Base-by-base conservation (phyloP, 2,329 filamentous ascomycete genomes). In the Huntiella decipiens region DNA sequence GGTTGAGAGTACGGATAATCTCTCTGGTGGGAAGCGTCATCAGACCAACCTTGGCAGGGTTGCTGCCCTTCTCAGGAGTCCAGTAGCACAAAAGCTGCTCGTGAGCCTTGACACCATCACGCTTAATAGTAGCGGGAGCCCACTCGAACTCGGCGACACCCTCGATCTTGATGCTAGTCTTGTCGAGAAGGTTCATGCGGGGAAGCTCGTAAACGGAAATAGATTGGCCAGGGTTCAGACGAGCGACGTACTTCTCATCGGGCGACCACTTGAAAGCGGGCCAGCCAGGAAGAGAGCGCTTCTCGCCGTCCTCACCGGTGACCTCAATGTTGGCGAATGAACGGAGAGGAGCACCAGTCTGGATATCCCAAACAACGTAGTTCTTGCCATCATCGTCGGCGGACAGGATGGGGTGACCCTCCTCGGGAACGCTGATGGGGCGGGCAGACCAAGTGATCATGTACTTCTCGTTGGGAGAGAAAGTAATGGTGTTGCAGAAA, bases 231-330 rank as follows among this genome's bases (percentile, higher is more conserved):
- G 85, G 86, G 51, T 78, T 85, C 68, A 96, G 77, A 52, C 91
- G 79, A 16, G 91, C 91, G 51, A 96, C 87, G 61, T 94, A 98
- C 63, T 92, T 91, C 65, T 95, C 86, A 59, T 98, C 91, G 3
- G 91, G 71, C 28, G 91, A 96, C 91, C 91, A 98, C 68, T 98
- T 98, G 77, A 98, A 98, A 2, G 88, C 87, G 17, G 91, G 91
- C 91, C 91, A 98, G 34, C 38, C 41, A 58, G 91, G 83, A 55
- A 92, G 77, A 73, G 95, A 95, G 63, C 86, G 84, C 10, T 65
- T 64, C 47, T 78, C 77, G 34, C 66, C 65, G 51, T 64, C 63
- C 4, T 54, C 53, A 53, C 71, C 73, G 28, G 82, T 76, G 11
- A 83, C 66, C 54, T 98, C 91, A 52, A 94, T 73, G 54, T 88